Percentiles rank a stretch among this genome's conserved stretches.
Conservation (phyloP, 129 eudicot species). For the Lactuca sativa region DNA sequence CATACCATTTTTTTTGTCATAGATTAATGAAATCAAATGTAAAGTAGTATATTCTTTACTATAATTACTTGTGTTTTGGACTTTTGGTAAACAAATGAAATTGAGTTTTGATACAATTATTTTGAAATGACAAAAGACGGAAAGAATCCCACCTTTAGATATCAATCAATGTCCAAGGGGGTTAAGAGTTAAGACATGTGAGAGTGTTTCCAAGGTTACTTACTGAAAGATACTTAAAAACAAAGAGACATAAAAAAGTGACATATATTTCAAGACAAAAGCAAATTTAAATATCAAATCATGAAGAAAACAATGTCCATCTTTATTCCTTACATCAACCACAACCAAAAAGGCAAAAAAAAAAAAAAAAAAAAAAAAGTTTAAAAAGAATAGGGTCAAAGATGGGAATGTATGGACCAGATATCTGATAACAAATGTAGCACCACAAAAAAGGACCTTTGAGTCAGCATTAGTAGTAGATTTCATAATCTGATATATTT, state of each 20-base stretch:
- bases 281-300: not conserved
- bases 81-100: not conserved
- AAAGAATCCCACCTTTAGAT: not conserved
- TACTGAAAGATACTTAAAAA: slow-evolving; percentile 3
- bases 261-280: not conserved
- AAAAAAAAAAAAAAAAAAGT: not conserved
- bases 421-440: not conserved
- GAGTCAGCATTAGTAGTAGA: not conserved
- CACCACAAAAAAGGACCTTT: not conserved
- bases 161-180: not conserved
- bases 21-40: not conserved
- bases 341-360: not conserved
- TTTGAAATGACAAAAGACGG: not conserved
- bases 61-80: not conserved
- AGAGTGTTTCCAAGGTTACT: slow-evolving; percentile 16
- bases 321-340: too few relatives aligned
- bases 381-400: not conserved
- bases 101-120: not conserved
- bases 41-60: not conserved
- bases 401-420: not conserved
- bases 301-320: slow-evolving; percentile 2
- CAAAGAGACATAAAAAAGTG: slow-evolving; percentile 13
- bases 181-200: slow-evolving; percentile 11
- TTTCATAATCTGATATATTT: not conserved
- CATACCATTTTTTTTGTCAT: not conserved